These are phyloP conservation scores for Calcarisporium arbuscula DNA, from an alignment of 2,329 filamentous ascomycete genomes.

Conservation along the genomic window DNA sequence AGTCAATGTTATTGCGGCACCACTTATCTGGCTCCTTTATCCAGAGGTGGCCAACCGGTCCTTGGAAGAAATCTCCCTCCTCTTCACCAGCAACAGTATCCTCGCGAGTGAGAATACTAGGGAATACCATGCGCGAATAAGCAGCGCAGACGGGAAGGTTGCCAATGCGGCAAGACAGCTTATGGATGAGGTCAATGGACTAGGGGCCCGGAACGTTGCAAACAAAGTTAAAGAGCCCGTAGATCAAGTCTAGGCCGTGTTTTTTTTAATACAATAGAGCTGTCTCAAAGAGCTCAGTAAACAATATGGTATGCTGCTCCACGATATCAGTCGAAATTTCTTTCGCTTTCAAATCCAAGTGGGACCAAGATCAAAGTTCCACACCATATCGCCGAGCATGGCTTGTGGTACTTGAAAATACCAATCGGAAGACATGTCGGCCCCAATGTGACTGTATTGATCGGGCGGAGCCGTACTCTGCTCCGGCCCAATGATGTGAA, in stretches of 20 bases:
- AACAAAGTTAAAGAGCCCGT: constrained; percentile 3
- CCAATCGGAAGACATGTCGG: constrained; percentile 7
- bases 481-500: constrained; percentile 1
- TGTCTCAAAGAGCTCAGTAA: no score
- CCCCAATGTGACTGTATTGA: constrained; percentile 1
- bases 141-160: constrained; percentile 15
- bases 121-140: constrained; percentile 14
- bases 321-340: not conserved
- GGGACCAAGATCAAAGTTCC: constrained; percentile 11
- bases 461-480: not conserved
- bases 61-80: constrained; percentile 29
- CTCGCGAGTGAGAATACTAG: constrained; percentile 40
- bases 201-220: not conserved
- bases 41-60: constrained; percentile 10
- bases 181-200: constrained; percentile 15
- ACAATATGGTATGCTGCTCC: not conserved
- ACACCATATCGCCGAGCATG: constrained; percentile 11
- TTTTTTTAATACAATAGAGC: no score
- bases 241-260: not conserved
- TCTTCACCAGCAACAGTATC: constrained; percentile 41
- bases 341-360: not conserved
- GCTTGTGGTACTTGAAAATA: constrained; percentile 48
- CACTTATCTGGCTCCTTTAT: constrained; percentile 39
- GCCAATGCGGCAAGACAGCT: constrained; percentile 14
- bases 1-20: constrained; percentile 44